Evolutionary conservation across 2,329 filamentous ascomycete species (phyloP).

Genomic region (Pleurostoma richardsiae): DNA sequence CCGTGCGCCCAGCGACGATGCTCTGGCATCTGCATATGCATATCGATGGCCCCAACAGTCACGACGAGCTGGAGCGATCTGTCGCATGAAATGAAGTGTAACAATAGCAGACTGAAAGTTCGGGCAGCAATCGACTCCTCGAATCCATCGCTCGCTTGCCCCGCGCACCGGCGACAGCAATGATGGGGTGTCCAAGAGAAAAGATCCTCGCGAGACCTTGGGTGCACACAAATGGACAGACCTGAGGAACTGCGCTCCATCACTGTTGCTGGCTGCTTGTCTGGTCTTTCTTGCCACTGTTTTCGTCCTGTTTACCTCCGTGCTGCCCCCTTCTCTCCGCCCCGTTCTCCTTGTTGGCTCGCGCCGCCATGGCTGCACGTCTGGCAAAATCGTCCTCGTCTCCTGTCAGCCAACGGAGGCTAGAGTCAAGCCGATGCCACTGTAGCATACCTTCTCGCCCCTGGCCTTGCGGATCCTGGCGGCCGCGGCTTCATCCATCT

Average conservation of each 20-base stretch:
- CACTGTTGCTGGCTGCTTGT: conserved; percentile 9
- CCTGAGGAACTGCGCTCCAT: neutral
- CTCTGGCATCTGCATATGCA: no score
- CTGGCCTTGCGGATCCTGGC: conserved; percentile 34
- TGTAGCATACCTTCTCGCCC: conserved; percentile 28
- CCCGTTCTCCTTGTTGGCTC: conserved; percentile 20
- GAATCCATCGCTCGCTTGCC: no score
- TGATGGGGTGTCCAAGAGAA: no score
- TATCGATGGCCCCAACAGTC: no score
- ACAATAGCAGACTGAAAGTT: no score
- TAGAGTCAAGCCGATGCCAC: neutral
- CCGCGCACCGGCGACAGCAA: no score
- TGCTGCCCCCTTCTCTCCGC: conserved; percentile 9
- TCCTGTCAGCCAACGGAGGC: conserved; percentile 1
- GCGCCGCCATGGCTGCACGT: conserved; percentile 27
- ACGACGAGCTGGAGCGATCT: no score
- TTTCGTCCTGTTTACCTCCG: conserved; percentile 8
- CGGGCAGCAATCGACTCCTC: no score
- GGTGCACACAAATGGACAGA: no score
- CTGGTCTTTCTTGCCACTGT: conserved; percentile 9
- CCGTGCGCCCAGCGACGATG: no score
- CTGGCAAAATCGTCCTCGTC: conserved; percentile 28
- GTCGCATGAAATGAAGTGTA: no score
- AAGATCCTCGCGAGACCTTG: no score
- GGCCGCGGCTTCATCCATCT: conserved; percentile 36